Evolutionary conservation across 306 rosid genomes (phyloP), one percentile per base, ranked within the genome.

Genomic region (Arachis stenosperma): DNA sequence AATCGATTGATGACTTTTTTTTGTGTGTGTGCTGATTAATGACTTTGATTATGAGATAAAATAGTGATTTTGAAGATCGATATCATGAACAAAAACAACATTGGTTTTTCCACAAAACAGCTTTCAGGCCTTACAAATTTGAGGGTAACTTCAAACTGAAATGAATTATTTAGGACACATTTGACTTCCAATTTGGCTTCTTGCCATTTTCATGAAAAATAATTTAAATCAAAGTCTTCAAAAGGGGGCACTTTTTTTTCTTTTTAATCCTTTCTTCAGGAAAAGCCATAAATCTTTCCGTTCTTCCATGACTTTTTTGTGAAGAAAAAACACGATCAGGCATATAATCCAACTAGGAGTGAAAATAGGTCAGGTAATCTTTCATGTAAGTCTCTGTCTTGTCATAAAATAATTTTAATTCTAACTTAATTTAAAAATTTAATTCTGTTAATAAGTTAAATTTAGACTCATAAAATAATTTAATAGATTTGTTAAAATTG

Each of bases 151-250:
- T 52, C 40, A 57, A 46, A 56, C 3, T 14, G 15, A 44, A 43
- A 56, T 36, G 61, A 67, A 74, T 79, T 73, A 79, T 61, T 67
- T 11, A 43, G 66, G 71, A 33, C 54, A 47, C 59, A 73, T 59
- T 73, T 78, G 78, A 65, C 78, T 67, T 60, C 75, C 41, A 73
- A 67, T 73, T 79, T 67, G 83, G 71, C 79, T 52, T 60, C 53
- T 52, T 1, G 7, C n/a, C 4, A 43, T 70, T 33, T 33, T 22
- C 27, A 22, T 22, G 39, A 1, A 40, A 37, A 40, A 41, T 27
- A 72, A 36, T 33, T 33, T 42, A 57, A 57, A 57, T 41, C 36
- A 70, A 70, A 69, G 81, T 63, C 81, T 33, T 70, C 57, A 14
- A 69, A 61, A 61, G 70, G 53, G 50, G 42, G 9, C 6, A 27